Conservation (phyloP, 225 moss, liverwort and hornwort species). For the Thuidium tamariscinum region DNA sequence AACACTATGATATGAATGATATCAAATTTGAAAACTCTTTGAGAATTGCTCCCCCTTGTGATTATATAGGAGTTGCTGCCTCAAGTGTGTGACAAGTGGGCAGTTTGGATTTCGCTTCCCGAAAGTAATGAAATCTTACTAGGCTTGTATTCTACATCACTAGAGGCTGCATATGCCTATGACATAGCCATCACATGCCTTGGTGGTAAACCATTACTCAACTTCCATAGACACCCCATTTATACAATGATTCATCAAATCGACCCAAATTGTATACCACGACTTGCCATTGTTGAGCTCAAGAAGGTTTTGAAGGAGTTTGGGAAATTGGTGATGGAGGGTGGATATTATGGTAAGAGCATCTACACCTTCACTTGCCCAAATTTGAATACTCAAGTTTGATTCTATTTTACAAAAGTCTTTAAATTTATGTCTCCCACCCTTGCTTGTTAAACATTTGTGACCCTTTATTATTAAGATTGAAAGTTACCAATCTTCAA, state of each 20-base stretch:
- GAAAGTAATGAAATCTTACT: not conserved
- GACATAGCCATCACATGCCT: not conserved
- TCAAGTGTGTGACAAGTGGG: not conserved
- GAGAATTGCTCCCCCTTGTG: rapidly evolving
- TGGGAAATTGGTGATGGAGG: not conserved
- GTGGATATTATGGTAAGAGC: not conserved
- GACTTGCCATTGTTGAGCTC: rapidly evolving
- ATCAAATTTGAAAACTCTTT: not conserved
- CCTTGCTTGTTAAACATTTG: not conserved
- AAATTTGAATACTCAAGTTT: not conserved
- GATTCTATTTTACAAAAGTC: not conserved
- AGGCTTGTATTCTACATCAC: rapidly evolving
- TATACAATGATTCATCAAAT: not conserved
- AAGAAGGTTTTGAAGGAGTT: not conserved
- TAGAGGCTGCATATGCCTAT: not conserved
- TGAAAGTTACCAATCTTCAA: not conserved
- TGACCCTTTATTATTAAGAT: not conserved
- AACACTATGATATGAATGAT: no score
- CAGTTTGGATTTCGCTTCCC: not conserved
- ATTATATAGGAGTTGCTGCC: not conserved
- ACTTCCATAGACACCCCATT: not conserved
- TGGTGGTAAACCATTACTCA: rapidly evolving
- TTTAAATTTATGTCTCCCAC: not conserved
- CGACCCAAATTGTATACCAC: rapidly evolving
- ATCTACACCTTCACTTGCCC: not conserved